Evolutionary conservation across 2,329 filamentous ascomycete genomes (phyloP).

Genomic region (Stachybotrys elegans): DNA sequence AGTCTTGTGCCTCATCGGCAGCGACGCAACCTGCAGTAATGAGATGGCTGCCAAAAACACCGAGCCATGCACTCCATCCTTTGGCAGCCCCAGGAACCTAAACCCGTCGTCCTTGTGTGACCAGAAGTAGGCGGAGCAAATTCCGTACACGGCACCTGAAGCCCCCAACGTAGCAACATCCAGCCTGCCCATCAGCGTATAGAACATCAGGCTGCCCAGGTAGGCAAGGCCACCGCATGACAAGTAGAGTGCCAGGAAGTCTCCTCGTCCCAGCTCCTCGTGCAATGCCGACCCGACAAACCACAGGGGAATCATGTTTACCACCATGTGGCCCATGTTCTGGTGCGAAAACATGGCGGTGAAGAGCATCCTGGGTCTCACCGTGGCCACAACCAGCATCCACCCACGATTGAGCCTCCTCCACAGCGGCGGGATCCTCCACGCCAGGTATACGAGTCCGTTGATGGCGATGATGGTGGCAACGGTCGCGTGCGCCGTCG

Average conservation of each 20-base stretch:
- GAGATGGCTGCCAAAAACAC: constrained; percentile 47
- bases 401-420: constrained; percentile 63
- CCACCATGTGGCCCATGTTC: constrained; percentile 49
- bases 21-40: constrained; percentile 40
- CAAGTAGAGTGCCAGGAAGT: constrained; percentile 65
- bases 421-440: constrained; percentile 64
- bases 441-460: constrained; percentile 48
- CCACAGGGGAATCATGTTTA: constrained; percentile 63
- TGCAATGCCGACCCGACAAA: constrained; percentile 63
- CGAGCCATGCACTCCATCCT: constrained; percentile 52
- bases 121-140: constrained; percentile 59
- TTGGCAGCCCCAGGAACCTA: constrained; percentile 51
- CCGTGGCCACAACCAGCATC: constrained; percentile 58
- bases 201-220: constrained; percentile 49
- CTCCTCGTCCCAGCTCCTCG: constrained; percentile 63
- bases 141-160: constrained; percentile 58
- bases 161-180: constrained; percentile 57
- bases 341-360: constrained; percentile 68
- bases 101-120: constrained; percentile 51
- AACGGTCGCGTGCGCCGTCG: constrained; percentile 61
- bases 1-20: constrained; percentile 26
- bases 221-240: constrained; percentile 53
- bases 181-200: constrained; percentile 41
- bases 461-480: constrained; percentile 57
- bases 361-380: constrained; percentile 56